Conservation (phyloP, 306 rosid species). For the Vigna unguiculata region DNA sequence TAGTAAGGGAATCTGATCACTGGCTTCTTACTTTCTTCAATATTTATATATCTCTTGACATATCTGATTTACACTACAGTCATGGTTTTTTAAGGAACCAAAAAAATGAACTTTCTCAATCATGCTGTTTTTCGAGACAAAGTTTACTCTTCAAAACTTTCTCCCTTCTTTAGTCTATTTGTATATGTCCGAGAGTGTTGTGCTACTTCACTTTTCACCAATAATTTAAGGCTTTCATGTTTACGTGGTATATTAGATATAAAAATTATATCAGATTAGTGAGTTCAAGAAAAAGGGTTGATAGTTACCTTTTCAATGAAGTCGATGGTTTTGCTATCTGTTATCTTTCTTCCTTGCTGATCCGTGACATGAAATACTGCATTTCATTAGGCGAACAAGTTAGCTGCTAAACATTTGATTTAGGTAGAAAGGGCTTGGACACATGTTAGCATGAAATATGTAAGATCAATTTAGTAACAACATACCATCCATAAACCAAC, state of each 20-base stretch:
- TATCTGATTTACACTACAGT: background rate
- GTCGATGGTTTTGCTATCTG: constrained; percentile 70
- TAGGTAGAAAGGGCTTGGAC: background rate
- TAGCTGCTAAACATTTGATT: constrained; percentile 36
- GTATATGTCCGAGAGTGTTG: background rate
- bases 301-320: constrained; percentile 73
- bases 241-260: constrained; percentile 1
- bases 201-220: background rate
- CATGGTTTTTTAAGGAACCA: background rate
- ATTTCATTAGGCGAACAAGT: constrained; percentile 40
- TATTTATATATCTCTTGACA: background rate
- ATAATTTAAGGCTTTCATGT: constrained; percentile 3
- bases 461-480: constrained; percentile 25
- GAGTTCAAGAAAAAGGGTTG: constrained; percentile 24
- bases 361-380: constrained; percentile 89
- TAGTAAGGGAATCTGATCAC: background rate
- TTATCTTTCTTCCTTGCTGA: constrained; percentile 83
- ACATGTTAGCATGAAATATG: background rate
- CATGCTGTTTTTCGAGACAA: background rate
- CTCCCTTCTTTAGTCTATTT: background rate
- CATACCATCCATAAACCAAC: constrained; percentile 95
- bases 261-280: constrained; percentile 15
- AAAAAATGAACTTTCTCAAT: background rate
- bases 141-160: background rate
- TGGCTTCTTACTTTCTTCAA: constrained; percentile 13